Conservation (phyloP, 345 rosid species). For the Dipteronia sinensis region DNA sequence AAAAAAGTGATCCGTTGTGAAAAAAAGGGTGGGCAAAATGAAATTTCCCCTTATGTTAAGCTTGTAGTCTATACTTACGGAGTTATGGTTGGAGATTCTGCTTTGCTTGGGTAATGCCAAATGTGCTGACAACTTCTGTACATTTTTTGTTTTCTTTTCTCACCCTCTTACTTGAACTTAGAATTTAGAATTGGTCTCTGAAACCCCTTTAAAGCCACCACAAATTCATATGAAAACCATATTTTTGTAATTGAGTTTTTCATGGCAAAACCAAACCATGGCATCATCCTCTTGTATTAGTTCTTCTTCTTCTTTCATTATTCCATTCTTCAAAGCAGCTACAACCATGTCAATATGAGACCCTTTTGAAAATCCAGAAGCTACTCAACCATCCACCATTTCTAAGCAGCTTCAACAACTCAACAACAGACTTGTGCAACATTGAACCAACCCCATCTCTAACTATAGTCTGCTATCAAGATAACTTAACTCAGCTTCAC, state of each 20-base stretch:
- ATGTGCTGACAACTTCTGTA: neutral
- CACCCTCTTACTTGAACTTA: neutral
- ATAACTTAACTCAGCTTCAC: slow-evolving; percentile 60
- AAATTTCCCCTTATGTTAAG: no score
- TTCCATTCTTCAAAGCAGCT: slow-evolving; percentile 43
- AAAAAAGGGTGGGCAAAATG: no score
- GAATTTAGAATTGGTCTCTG: neutral
- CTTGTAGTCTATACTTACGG: no score
- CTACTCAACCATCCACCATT: slow-evolving; percentile 44
- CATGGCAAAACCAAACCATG: slow-evolving; percentile 41
- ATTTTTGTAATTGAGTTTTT: neutral
- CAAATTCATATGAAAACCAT: neutral
- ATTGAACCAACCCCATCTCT: slow-evolving; percentile 44
- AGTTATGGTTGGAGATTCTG: neutral
- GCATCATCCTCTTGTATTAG: slow-evolving; percentile 25
- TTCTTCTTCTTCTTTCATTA: slow-evolving; percentile 4
- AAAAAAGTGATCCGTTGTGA: no score
- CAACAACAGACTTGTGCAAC: slow-evolving; percentile 44
- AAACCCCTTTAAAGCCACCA: neutral
- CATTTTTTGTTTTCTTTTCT: no score
- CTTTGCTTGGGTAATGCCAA: neutral
- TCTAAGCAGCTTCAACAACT: slow-evolving; percentile 27
- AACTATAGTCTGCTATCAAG: slow-evolving; percentile 52
- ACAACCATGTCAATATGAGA: slow-evolving; percentile 38
- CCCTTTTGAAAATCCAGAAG: slow-evolving; percentile 42